phyloP scores from a whole-genome alignment of 2,329 filamentous ascomycete genomes.

The Colletotrichum endophyticum region DNA sequence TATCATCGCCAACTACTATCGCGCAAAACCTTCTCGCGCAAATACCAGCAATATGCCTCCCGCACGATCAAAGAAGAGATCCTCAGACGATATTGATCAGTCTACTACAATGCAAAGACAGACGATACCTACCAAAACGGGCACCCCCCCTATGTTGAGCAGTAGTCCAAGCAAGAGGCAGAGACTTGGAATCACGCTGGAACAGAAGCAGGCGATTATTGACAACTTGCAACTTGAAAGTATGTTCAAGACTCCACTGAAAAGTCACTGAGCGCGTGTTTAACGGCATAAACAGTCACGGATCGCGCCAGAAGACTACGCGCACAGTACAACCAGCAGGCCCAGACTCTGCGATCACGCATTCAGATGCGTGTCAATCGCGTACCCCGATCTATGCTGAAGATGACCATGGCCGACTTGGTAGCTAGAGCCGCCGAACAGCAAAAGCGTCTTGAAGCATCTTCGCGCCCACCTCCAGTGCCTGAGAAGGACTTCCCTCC shows the following conservation, averaged over 20 bases:
- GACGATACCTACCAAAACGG: slow-evolving; percentile 34
- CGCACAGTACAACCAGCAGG: slow-evolving; percentile 87
- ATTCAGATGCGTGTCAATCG: slow-evolving; percentile 94
- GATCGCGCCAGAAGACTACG: slow-evolving; percentile 86
- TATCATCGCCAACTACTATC: not conserved
- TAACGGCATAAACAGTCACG: slow-evolving; percentile 64
- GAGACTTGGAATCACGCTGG: slow-evolving; percentile 64
- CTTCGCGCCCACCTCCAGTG: slow-evolving; percentile 47
- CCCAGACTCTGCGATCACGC: slow-evolving; percentile 81
- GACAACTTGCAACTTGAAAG: slow-evolving; percentile 90
- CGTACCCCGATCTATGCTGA: slow-evolving; percentile 80
- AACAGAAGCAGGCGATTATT: slow-evolving; percentile 85
- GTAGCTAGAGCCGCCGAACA: slow-evolving; percentile 56
- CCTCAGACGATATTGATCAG: slow-evolving; percentile 27
- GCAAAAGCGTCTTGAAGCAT: slow-evolving; percentile 36
- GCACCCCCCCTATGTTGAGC: slow-evolving; percentile 42
- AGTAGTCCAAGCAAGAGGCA: slow-evolving; percentile 69
- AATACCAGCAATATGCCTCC: slow-evolving; percentile 50
- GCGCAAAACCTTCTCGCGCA: slow-evolving; percentile 26
- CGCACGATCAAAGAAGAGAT: slow-evolving; percentile 41
- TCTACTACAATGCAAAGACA: slow-evolving; percentile 23
- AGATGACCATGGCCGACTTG: slow-evolving; percentile 82
- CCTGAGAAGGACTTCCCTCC: slow-evolving; percentile 53
- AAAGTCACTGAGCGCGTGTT: not conserved
- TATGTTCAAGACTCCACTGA: slow-evolving; percentile 47